Evolutionary conservation across 108 stramenopile genomes (phyloP).

Genomic region (Aurantiochytrium sp.): DNA sequence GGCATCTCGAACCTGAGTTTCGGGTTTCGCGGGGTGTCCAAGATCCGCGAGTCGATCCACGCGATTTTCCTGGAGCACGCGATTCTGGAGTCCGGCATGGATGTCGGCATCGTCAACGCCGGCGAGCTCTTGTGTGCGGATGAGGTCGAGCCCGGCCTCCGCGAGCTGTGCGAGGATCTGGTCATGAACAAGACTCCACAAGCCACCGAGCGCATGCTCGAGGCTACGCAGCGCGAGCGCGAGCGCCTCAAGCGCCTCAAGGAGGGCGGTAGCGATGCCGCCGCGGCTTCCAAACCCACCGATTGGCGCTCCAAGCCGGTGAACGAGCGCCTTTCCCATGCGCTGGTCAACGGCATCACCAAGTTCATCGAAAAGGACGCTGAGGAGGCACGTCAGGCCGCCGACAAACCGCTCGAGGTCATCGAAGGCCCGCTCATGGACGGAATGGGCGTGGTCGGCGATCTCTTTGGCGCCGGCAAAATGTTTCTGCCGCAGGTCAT

Average conservation of each 20-base stretch:
- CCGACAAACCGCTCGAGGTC: conserved; percentile 79
- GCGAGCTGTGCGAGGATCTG: conserved; percentile 69
- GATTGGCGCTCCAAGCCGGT: conserved; percentile 81
- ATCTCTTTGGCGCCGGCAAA: conserved; percentile 97
- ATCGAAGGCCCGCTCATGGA: conserved; percentile 99
- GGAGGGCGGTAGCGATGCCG: conserved; percentile 57
- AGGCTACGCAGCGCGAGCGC: conserved; percentile 76
- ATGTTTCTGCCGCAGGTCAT: conserved; percentile 99
- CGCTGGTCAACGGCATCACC: conserved; percentile 94
- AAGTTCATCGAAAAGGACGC: conserved; percentile 81
- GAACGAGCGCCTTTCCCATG: conserved; percentile 84
- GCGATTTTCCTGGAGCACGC: conserved; percentile 93
- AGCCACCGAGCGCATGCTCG: conserved; percentile 89
- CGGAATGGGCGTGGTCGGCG: conserved; percentile 99
- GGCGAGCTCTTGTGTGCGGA: conserved; percentile 76
- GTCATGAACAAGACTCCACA: conserved; percentile 61
- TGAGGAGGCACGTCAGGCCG: conserved; percentile 73
- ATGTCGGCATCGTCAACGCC: conserved; percentile 98
- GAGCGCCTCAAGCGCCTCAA: conserved; percentile 72
- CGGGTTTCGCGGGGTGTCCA: conserved; percentile 82
- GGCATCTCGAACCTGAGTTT: conserved; percentile 97
- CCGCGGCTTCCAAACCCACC: conserved; percentile 58
- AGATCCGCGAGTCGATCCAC: conserved; percentile 97
- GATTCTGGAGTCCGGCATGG: conserved; percentile 85
- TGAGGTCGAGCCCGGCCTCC: conserved; percentile 80